Base-by-base conservation (phyloP, 495 filamentous ascomycete species). In the Peziza echinospora region DNA sequence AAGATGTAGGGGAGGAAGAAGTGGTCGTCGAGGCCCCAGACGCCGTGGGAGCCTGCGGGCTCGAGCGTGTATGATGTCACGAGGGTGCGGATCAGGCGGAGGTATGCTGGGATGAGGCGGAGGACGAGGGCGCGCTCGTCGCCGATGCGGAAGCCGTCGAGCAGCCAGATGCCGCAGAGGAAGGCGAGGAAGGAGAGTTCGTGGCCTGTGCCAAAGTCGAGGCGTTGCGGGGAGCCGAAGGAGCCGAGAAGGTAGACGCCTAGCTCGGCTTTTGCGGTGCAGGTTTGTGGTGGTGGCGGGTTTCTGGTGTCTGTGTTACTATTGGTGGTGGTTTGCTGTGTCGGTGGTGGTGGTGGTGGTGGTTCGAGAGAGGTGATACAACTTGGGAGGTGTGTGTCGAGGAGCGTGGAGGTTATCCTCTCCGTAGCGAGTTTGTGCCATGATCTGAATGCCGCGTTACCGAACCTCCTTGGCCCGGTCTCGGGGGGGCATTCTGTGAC, bases 11-110 rank as follows among this genome's bases (percentile, higher is more conserved):
- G 83, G n/a, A 89, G 64, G 64, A 96, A 96, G 28, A 76, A 84
- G 63, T 99, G 91, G 65, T 99, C 89, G 61, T 99, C 89, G 30
- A 99, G 65, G 26, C 86, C 86, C 86, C 86, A 94, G 42, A 94
- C 86, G 16, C 86, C 86, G 60, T 94, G 86, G 34, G 84, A 91
- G 16, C 86, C 89, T 6, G 89, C 89, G 0, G 89, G 89, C 59
- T 99, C 89, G 19, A 99, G 78, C 26, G 83, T 93, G 60, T 96
- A 99, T 16, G 82, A 85, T 24, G 79, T 69, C 52, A 96, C 87
- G 17, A 99, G 67, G 21, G 73, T 75, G 25, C 89, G 80, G 52
- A 94, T 72, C 11, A 94, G 74, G 45, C 73, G 65, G 55, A 96
- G 69, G 55, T 97, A 82, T 34, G 49, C 50, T 39, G 53, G 48